Percentiles rank a stretch among this genome's conserved stretches.
Evolutionary conservation across 257 asterid genomes (phyloP).

Genomic region (Cruciata laevipes): DNA sequence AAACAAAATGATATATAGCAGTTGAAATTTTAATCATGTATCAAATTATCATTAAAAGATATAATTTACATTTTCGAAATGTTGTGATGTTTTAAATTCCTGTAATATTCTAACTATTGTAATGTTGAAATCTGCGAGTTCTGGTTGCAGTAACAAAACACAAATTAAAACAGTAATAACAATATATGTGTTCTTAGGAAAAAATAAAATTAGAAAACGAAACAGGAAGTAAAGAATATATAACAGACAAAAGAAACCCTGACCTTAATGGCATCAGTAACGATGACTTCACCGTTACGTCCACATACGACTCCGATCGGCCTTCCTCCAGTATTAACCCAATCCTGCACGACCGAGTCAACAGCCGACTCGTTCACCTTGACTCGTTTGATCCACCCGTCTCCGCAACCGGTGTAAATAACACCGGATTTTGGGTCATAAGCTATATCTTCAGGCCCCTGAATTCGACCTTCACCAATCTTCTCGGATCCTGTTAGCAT

Average conservation of each 20-base stretch:
- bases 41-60: too few relatives aligned
- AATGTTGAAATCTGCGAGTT: too few relatives aligned
- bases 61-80: too few relatives aligned
- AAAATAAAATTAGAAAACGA: too few relatives aligned
- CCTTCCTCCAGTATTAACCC: conserved; percentile 88
- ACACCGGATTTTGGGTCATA: conserved; percentile 44
- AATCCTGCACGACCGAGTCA: conserved; percentile 50
- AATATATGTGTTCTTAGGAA: too few relatives aligned
- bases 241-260: too few relatives aligned
- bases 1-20: too few relatives aligned
- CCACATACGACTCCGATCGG: conserved; percentile 73
- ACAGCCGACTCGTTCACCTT: conserved; percentile 35
- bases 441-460: conserved; percentile 72
- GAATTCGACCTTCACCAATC: conserved; percentile 50
- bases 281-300: conserved; percentile 52
- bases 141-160: too few relatives aligned
- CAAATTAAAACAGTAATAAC: too few relatives aligned
- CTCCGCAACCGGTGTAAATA: conserved; percentile 62
- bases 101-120: too few relatives aligned
- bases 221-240: background rate
- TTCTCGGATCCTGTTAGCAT: conserved; percentile 53
- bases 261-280: conserved; percentile 74
- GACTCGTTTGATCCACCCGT: conserved; percentile 77
- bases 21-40: too few relatives aligned
- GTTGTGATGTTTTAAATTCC: too few relatives aligned